phyloP scores from a whole-genome alignment of 352 stramenopile genomes.

The Pythium volutum region DNA sequence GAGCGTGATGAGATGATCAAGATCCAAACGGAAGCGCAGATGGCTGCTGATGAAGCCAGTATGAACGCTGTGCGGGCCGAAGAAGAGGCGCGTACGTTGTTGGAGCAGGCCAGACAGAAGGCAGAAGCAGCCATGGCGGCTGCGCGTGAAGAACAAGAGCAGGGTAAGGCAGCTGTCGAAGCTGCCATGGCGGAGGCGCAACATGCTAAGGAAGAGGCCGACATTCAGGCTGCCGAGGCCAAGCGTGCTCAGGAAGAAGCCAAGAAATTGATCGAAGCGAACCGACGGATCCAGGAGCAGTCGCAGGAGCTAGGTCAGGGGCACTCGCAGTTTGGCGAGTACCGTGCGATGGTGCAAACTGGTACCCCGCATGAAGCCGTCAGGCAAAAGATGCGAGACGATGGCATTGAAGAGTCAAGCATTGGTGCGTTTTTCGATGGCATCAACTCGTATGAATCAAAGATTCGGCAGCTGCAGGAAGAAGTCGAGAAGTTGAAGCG shows the following conservation, averaged over 20 bases:
- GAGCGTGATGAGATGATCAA: conserved; percentile 82
- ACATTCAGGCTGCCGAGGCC: conserved; percentile 76
- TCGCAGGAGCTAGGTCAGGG: conserved; percentile 31
- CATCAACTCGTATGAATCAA: conserved; percentile 81
- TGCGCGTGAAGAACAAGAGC: conserved; percentile 71
- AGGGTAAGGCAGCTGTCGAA: conserved; percentile 81
- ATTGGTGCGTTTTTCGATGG: conserved; percentile 82
- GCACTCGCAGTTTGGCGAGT: conserved; percentile 56
- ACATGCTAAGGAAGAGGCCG: conserved; percentile 72
- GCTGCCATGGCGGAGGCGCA: conserved; percentile 82
- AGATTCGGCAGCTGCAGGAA: conserved; percentile 74
- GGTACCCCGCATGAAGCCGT: conserved; percentile 65
- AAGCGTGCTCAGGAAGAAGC: conserved; percentile 74
- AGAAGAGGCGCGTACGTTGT: conserved; percentile 67
- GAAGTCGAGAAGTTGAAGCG: conserved; percentile 83
- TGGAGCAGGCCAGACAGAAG: conserved; percentile 78
- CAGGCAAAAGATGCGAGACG: conserved; percentile 72
- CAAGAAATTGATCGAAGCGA: conserved; percentile 81
- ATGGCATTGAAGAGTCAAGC: conserved; percentile 66
- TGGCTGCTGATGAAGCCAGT: conserved; percentile 77
- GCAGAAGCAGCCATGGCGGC: conserved; percentile 80
- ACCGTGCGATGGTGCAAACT: conserved; percentile 71
- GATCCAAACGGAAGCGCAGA: conserved; percentile 77
- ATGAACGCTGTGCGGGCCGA: conserved; percentile 63
- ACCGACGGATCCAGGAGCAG: conserved; percentile 73